A percentile compares a stretch with the other conserved stretches of the same genome.
These are phyloP conservation scores for Gracilaria gracilis DNA, from an alignment of 23 red algal species.

Conservation along the genomic window DNA sequence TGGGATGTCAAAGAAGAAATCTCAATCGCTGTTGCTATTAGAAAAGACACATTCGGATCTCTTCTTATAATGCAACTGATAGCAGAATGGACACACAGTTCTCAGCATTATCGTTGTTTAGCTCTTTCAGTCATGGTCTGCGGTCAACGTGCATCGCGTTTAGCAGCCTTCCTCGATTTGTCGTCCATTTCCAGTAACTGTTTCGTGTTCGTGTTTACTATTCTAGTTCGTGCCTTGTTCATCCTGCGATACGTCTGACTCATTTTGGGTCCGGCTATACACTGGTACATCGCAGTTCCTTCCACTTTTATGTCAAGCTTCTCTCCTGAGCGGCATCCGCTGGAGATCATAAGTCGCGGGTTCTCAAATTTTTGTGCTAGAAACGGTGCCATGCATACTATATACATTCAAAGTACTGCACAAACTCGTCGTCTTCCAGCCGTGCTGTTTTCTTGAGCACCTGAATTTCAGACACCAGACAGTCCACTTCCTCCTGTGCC, in stretches of 20 bases:
- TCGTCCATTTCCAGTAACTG: conserved; percentile 50
- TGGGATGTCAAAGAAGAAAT: neutral
- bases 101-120: conserved; percentile 36
- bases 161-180: conserved; percentile 30
- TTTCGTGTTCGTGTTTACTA: conserved; percentile 5
- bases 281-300: conserved; percentile 42
- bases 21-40: neutral
- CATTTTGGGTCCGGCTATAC: conserved; percentile 43
- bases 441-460: neutral
- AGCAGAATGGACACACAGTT: neutral
- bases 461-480: conserved; percentile 19
- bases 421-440: neutral
- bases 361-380: conserved; percentile 57
- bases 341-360: conserved; percentile 45
- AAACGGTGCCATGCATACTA: neutral
- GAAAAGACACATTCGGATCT: neutral
- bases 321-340: conserved; percentile 18
- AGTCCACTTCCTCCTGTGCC: conserved; percentile 18
- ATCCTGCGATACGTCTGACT: conserved; percentile 33
- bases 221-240: conserved; percentile 32
- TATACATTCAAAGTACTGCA: neutral
- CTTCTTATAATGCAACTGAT: neutral
- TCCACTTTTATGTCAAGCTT: conserved; percentile 60
- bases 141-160: conserved; percentile 38
- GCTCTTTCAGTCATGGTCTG: conserved; percentile 52